phyloP scores from a whole-genome alignment of 441 rosid genomes.

The Dalechampia spathulata region DNA sequence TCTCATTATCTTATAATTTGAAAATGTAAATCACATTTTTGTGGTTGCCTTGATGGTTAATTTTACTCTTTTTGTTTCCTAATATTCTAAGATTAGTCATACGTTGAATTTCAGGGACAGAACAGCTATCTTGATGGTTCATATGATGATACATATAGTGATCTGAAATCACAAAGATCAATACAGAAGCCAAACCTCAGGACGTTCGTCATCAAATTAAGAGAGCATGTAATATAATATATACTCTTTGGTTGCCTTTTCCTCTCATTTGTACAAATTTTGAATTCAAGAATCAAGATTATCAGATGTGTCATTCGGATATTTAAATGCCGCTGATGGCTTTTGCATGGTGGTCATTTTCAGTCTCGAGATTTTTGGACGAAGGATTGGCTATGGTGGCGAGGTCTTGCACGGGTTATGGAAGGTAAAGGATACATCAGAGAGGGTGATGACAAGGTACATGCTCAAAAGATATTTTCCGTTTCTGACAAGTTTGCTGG shows the following conservation, averaged over 20 bases:
- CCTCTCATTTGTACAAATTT: too few species aligned
- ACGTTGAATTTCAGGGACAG: slow-evolving; percentile 30
- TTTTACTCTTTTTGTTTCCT: neutral
- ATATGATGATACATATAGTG: slow-evolving; percentile 34
- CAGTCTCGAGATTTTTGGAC: slow-evolving; percentile 52
- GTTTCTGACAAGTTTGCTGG: too few species aligned
- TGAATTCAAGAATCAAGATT: too few species aligned
- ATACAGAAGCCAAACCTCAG: slow-evolving; percentile 53
- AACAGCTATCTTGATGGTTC: slow-evolving; percentile 21
- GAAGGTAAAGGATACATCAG: slow-evolving; percentile 66
- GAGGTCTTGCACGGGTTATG: slow-evolving; percentile 76
- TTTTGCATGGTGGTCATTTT: slow-evolving; percentile 19
- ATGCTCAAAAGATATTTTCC: neutral
- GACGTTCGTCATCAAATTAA: slow-evolving; percentile 48
- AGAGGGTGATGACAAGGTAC: slow-evolving; percentile 61
- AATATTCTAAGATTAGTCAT: neutral
- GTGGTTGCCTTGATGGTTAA: neutral
- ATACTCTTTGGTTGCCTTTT: too few species aligned
- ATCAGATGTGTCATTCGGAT: neutral
- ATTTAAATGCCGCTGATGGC: slow-evolving; percentile 6
- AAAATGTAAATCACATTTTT: neutral
- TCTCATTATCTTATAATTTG: neutral
- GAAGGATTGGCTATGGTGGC: slow-evolving; percentile 73
- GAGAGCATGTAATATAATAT: slow-evolving; percentile 50
- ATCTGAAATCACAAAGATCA: slow-evolving; percentile 20